Base-by-base conservation (phyloP, 352 stramenopile genomes). In the Pythium plurisporium region DNA sequence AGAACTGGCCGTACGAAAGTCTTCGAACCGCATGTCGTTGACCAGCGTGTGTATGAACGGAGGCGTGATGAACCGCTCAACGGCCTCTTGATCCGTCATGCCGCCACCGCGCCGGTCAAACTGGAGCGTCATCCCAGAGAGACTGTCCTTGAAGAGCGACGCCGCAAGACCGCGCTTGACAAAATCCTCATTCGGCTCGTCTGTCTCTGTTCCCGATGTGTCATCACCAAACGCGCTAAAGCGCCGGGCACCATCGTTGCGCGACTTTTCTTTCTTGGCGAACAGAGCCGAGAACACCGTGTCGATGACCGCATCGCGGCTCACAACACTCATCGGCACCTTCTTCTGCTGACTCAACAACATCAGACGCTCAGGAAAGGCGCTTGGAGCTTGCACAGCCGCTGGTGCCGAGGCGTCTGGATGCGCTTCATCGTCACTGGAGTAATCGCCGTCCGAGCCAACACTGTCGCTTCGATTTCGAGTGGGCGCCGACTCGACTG, bases 101-200 rank as follows among this genome's bases (percentile, higher is more conserved):
- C 60, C 66, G 55, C 34, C 55, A 34, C 51, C 59, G 36, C 61
- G 62, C 53, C 62, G 71, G 62, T 58, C 36, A 10, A 66, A 67
- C 19, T 67, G 40, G 6, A 55, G 53, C 30, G 62, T 60, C 36
- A 59, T 54, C 23, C 64, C 56, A 23, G 55, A 38, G 20, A 91
- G 45, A 22, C 81, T 73, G 56, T 87, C 76, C 60, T 86, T 89
- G 54, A 94, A 91, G 0, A 94, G 71, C 33, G 79, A 79, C 38
- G 76, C 78, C 3, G 84, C 80, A 12, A 94, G 72, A 20, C 81
- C 80, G 33, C 70, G 66, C 74, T 94, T 94, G 54, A 93, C 84
- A 55, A 93, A 91, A 23, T 89, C 79, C 40, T 91, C 80, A 59
- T 94, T 94, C 11, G 80, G 84, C 43, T 83, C 76, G 54, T 94